These are phyloP conservation scores for Penicillium cosmopolitanum DNA, from an alignment of 495 filamentous ascomycete genomes.

Conservation along the genomic window DNA sequence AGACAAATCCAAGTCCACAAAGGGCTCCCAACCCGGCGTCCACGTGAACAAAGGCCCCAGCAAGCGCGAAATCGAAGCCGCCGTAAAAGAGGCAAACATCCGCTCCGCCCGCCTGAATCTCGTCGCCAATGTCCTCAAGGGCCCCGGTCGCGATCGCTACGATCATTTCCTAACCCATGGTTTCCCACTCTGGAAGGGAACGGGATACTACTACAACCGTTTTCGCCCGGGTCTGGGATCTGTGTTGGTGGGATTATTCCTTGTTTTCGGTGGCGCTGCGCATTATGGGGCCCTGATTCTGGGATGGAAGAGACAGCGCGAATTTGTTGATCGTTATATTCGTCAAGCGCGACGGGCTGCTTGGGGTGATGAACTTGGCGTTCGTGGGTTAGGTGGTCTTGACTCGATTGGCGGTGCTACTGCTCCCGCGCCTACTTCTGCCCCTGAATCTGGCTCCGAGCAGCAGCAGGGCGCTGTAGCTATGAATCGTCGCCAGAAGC, in stretches of 20 bases:
- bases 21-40: constrained; percentile 57
- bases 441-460: constrained; percentile 42
- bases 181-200: constrained; percentile 95
- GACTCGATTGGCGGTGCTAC: constrained; percentile 43
- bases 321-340: constrained; percentile 90
- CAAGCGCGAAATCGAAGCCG: constrained; percentile 69
- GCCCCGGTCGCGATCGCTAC: constrained; percentile 80
- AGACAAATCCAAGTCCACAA: constrained; percentile 58
- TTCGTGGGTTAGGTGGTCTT: constrained; percentile 64
- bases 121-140: constrained; percentile 82
- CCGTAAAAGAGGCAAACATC: constrained; percentile 76
- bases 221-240: constrained; percentile 88
- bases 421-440: constrained; percentile 39
- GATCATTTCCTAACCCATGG: constrained; percentile 94
- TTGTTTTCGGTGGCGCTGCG: constrained; percentile 78
- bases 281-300: constrained; percentile 86
- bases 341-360: constrained; percentile 83
- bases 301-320: constrained; percentile 83
- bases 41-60: constrained; percentile 73
- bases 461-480: constrained; percentile 43
- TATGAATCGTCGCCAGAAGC: constrained; percentile 85
- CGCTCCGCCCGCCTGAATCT: constrained; percentile 81
- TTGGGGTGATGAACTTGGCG: constrained; percentile 78
- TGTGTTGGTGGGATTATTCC: constrained; percentile 80
- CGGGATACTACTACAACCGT: constrained; percentile 95